Base-by-base conservation (phyloP, 148 eudicot genomes). In the Fagopyrum tataricum region DNA sequence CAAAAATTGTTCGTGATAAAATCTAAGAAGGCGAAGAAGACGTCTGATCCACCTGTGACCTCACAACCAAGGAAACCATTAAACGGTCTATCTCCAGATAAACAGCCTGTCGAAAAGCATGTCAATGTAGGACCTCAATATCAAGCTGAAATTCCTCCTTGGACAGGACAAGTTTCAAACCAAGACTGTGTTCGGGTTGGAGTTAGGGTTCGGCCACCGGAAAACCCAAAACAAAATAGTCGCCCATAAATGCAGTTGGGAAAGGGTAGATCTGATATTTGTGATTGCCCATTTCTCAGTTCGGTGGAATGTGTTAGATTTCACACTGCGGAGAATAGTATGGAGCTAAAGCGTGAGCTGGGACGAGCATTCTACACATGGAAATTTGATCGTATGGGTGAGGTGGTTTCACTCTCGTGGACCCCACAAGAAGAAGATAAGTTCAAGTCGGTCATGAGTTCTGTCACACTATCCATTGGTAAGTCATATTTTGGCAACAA, bases 381-480 rank as follows among this genome's bases (percentile, higher is more conserved):
- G 98, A 79, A 79, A 46, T 94, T 94, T 46, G 75, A 91, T 61
- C 81, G 74, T 13, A 94, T 94, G 96, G 98, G 98, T 0, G 98
- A 91, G 81, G 91, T 88, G 77, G 85, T 90, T 52, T 87, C 98
- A 2, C 96, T 91, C 67, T 88, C 93, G 5, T 94, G 98, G 98
- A 84, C 87, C 48, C 44, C 42, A 1, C 81, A 81, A 69, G 98
- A 94, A 72, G 91, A 94, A 75, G 81, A 78, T 72, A 87, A 73
- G 74, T 94, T 89, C 81, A 88, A 88, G 78, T 77, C 78, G 9
- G 64, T 86, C 61, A 73, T 85, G 48, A 84, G 71, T 56, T 75
- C 74, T 14, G 68, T 77, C 11, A 52, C 75, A 15, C 71, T 75
- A 3, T 61, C 71, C 59, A 67, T 77, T 20, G 82, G 86, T 39